Evolutionary conservation across 2,329 filamentous ascomycete species (phyloP).

Genomic region (Aspergillus aculeatus): DNA sequence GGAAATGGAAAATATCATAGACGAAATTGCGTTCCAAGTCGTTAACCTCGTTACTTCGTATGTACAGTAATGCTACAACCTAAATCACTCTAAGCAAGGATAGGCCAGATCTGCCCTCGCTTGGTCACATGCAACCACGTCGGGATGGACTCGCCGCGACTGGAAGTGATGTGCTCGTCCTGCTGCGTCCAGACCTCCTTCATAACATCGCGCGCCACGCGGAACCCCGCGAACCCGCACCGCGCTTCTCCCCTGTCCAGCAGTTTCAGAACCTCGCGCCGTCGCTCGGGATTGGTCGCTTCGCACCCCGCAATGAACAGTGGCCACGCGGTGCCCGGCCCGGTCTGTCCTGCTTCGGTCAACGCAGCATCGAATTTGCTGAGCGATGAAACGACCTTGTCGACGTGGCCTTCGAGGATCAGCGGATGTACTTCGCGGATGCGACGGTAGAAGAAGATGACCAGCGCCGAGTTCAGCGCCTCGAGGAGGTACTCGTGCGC

Average conservation of each 20-base stretch:
- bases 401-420: slow-evolving; percentile 41
- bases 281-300: slow-evolving; percentile 25
- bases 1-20: too few relatives aligned
- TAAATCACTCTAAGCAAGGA: slow-evolving; percentile 24
- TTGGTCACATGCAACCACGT: slow-evolving; percentile 31
- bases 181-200: slow-evolving; percentile 29
- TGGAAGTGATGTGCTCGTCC: slow-evolving; percentile 24
- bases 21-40: too few relatives aligned
- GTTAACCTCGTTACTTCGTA: background rate
- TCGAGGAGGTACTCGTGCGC: slow-evolving; percentile 36
- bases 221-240: slow-evolving; percentile 26
- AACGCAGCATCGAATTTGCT: slow-evolving; percentile 29
- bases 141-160: slow-evolving; percentile 23
- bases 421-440: slow-evolving; percentile 41
- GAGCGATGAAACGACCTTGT: slow-evolving; percentile 34
- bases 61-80: too few relatives aligned
- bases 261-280: slow-evolving; percentile 23
- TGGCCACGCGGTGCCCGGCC: slow-evolving; percentile 39
- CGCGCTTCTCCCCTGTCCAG: slow-evolving; percentile 26
- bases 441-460: slow-evolving; percentile 46
- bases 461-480: slow-evolving; percentile 41
- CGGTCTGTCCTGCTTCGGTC: slow-evolving; percentile 11
- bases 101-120: slow-evolving; percentile 27
- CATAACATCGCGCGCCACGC: slow-evolving; percentile 29
- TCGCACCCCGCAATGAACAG: slow-evolving; percentile 45